Percentiles rank a stretch among this genome's conserved stretches.
These are phyloP conservation scores for Lepiota subincarnata DNA, from an alignment of 768 basidiomycete genomes.

Conservation along the genomic window DNA sequence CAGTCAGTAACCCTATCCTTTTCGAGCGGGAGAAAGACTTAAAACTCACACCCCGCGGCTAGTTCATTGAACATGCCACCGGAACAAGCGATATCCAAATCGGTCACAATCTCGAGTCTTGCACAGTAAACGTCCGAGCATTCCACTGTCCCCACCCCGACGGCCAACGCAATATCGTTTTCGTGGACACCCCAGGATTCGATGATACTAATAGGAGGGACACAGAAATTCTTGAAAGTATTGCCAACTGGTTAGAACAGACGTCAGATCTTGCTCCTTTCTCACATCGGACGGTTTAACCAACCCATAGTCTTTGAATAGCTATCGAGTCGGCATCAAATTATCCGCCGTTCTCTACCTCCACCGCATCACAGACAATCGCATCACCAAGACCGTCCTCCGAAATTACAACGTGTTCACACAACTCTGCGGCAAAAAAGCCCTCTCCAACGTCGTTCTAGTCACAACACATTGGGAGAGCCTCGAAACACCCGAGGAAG, in stretches of 20 bases:
- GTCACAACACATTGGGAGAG: slow-evolving; percentile 14
- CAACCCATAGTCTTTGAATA: neutral
- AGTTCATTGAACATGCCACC: slow-evolving; percentile 11
- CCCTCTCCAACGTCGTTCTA: neutral
- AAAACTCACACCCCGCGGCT: neutral
- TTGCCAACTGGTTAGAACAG: slow-evolving; percentile 9
- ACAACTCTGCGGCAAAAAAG: slow-evolving; percentile 8
- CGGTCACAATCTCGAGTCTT: slow-evolving; percentile 8
- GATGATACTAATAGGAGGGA: slow-evolving; percentile 14
- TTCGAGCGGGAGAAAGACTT: neutral
- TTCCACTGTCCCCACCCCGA: neutral
- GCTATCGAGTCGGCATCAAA: slow-evolving; percentile 5
- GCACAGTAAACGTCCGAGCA: slow-evolving; percentile 5
- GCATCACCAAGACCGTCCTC: neutral
- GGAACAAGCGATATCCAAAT: neutral
- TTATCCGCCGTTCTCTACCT: slow-evolving; percentile 12
- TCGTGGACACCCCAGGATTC: slow-evolving; percentile 16
- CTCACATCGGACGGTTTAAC: too few species aligned
- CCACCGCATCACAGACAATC: slow-evolving; percentile 9
- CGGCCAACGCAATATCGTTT: neutral
- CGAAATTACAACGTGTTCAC: slow-evolving; percentile 9
- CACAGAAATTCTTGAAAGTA: slow-evolving; percentile 6
- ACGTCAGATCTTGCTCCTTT: neutral
- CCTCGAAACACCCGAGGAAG: neutral
- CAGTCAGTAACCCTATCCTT: slow-evolving; percentile 2